Conservation (phyloP, 202 grass and related monocot species). For the Dendrocalamus latiflorus region DNA sequence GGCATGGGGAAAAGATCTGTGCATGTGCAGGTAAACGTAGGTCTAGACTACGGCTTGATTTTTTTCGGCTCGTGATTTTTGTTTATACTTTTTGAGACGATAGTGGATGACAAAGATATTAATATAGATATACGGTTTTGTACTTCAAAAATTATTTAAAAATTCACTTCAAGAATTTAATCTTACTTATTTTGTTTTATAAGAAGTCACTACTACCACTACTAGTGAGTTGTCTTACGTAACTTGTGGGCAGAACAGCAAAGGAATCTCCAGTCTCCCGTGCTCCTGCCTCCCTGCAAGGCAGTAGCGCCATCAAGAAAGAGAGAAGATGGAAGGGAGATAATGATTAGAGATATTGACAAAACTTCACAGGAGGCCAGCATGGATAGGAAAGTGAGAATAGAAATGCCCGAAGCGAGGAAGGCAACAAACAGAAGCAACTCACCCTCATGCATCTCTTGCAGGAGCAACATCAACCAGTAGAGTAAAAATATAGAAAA, state of each 20-base stretch:
- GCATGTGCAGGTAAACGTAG: constrained; percentile 22
- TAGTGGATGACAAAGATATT: too few relatives aligned
- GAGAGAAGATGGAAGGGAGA: not conserved
- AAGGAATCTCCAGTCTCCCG: constrained; percentile 46
- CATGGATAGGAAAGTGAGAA: constrained; percentile 23
- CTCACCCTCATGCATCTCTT: constrained; percentile 33
- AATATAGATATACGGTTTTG: too few relatives aligned
- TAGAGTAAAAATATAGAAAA: constrained; percentile 10
- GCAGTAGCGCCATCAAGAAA: constrained; percentile 31
- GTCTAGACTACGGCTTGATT: not conserved
- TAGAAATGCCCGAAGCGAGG: constrained; percentile 49
- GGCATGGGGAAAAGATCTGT: constrained; percentile 49
- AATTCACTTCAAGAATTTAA: too few relatives aligned
- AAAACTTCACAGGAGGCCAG: constrained; percentile 22
- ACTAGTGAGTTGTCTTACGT: constrained; percentile 27
- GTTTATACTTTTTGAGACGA: too few relatives aligned
- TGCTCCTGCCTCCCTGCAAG: constrained; percentile 31
- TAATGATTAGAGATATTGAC: constrained; percentile 21
- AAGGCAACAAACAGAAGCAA: constrained; percentile 49
- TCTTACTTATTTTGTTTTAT: too few relatives aligned
- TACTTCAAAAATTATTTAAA: too few relatives aligned
- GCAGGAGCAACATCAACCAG: constrained; percentile 1
- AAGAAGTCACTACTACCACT: too few relatives aligned
- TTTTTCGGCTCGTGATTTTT: too few relatives aligned
- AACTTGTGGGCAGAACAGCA: constrained; percentile 35